Conservation (phyloP, 805 yeast species). For the Yarrowia sp. region DNA sequence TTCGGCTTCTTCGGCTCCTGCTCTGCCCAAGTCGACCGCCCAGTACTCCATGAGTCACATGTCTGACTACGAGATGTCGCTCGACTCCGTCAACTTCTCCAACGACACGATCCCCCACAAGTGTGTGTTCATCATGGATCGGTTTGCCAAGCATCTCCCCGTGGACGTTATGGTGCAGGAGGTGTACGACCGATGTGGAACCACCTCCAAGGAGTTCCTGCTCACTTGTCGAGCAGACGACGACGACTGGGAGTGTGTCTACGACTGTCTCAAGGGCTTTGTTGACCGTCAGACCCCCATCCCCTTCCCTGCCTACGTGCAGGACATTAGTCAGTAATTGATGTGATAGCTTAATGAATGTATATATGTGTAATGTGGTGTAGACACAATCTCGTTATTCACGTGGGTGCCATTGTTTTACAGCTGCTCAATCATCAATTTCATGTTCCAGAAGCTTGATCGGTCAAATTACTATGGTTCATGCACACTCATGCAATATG, state of each 20-base stretch:
- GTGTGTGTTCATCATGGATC: slow-evolving; percentile 3
- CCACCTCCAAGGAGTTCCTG: slow-evolving; percentile 26
- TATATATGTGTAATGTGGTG: neutral
- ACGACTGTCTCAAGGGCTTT: slow-evolving; percentile 29
- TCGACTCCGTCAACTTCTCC: slow-evolving; percentile 8
- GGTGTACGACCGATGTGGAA: slow-evolving; percentile 18
- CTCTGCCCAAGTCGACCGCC: neutral
- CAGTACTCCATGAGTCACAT: slow-evolving; percentile 13
- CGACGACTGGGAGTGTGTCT: slow-evolving; percentile 27
- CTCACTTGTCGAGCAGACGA: slow-evolving; percentile 15
- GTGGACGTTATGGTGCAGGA: slow-evolving; percentile 31
- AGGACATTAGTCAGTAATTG: slow-evolving; percentile 9
- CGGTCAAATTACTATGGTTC: neutral
- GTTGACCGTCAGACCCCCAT: slow-evolving; percentile 26
- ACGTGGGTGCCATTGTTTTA: no score
- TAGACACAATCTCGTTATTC: no score
- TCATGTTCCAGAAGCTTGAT: no score
- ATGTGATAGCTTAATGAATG: neutral
- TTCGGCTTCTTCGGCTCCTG: neutral
- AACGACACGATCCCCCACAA: slow-evolving; percentile 19
- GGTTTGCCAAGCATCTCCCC: slow-evolving; percentile 22
- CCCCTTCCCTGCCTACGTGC: slow-evolving; percentile 32
- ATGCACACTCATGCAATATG: slow-evolving; percentile 25
- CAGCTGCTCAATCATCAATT: no score
- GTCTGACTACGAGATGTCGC: slow-evolving; percentile 24